A percentile compares a stretch with the other conserved stretches of the same genome.
These are phyloP conservation scores for Cyclospora cayetanensis DNA, from an alignment of 169 alveolate species.

Conservation along the genomic window DNA sequence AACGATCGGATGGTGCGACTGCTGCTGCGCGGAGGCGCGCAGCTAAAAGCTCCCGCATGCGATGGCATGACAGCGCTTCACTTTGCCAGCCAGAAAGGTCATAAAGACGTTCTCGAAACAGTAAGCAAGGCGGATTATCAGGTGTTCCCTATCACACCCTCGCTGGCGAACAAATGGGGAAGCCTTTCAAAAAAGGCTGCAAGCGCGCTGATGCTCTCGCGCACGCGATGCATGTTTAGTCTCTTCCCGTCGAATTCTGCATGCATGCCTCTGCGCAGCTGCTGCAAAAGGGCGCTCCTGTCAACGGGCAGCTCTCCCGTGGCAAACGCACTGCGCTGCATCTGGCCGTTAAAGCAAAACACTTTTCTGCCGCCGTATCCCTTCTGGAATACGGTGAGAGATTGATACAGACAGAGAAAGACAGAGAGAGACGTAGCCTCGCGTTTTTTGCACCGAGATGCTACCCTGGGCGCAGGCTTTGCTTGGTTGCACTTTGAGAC, in stretches of 20 bases:
- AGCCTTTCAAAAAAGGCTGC: too few species aligned
- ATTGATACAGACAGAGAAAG: too few species aligned
- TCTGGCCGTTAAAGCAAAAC: neutral
- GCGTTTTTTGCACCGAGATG: too few species aligned
- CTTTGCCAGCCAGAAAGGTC: conserved; percentile 46
- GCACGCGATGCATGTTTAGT: too few species aligned
- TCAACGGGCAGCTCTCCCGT: neutral
- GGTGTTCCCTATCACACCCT: too few species aligned
- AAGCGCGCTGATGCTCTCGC: too few species aligned
- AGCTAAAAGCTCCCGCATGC: neutral
- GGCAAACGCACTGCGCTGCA: neutral
- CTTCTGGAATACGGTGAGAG: neutral
- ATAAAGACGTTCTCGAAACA: neutral
- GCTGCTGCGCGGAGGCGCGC: conserved; percentile 46
- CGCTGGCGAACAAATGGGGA: too few species aligned
- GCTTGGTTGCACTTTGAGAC: too few species aligned
- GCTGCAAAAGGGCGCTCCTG: neutral
- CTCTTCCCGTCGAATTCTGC: too few species aligned
- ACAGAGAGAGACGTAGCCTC: too few species aligned
- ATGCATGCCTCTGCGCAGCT: neutral
- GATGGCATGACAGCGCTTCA: conserved; percentile 47
- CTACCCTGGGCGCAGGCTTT: too few species aligned
- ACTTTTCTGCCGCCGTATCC: neutral
- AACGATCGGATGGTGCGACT: neutral
- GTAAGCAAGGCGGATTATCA: too few species aligned